Evolutionary conservation across 2,329 filamentous ascomycete species (phyloP).

Genomic region (Aureobasidium sp.): DNA sequence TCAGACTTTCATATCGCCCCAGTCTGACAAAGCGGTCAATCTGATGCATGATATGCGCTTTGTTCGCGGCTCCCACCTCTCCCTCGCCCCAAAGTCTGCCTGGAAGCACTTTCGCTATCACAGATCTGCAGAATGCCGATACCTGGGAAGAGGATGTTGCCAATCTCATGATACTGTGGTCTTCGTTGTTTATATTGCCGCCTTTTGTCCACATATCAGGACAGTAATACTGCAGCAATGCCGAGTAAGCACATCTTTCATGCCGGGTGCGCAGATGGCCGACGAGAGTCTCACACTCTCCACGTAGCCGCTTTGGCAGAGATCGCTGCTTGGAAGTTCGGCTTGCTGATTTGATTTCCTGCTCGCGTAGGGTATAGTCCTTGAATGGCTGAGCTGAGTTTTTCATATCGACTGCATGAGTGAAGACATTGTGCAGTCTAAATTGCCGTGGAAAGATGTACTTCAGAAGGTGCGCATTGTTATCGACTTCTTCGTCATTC

Average conservation of each 20-base stretch:
- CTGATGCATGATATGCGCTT: conserved; percentile 51
- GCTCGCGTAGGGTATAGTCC: conserved; percentile 78
- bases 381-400: conserved; percentile 67
- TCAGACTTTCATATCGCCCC: conserved; percentile 72
- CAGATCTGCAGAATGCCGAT: conserved; percentile 79
- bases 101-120: conserved; percentile 65
- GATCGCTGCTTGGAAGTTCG: not conserved
- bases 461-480: conserved; percentile 69
- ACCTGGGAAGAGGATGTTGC: conserved; percentile 62
- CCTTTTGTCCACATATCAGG: conserved; percentile 34
- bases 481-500: conserved; percentile 37
- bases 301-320: conserved; percentile 60
- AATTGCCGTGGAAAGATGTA: conserved; percentile 93
- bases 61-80: conserved; percentile 50
- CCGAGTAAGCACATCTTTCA: conserved; percentile 66
- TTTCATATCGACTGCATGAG: conserved; percentile 53
- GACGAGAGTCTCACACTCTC: conserved; percentile 51
- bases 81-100: conserved; percentile 63
- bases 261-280: conserved; percentile 63
- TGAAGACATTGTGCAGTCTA: conserved; percentile 86
- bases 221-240: conserved; percentile 75
- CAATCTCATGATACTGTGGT: conserved; percentile 48
- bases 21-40: conserved; percentile 72
- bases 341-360: conserved; percentile 54
- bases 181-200: not conserved